Evolutionary conservation across 306 rosid genomes (phyloP), one percentile per base, ranked within the genome.

Genomic region (Hippophae gyantsensis): DNA sequence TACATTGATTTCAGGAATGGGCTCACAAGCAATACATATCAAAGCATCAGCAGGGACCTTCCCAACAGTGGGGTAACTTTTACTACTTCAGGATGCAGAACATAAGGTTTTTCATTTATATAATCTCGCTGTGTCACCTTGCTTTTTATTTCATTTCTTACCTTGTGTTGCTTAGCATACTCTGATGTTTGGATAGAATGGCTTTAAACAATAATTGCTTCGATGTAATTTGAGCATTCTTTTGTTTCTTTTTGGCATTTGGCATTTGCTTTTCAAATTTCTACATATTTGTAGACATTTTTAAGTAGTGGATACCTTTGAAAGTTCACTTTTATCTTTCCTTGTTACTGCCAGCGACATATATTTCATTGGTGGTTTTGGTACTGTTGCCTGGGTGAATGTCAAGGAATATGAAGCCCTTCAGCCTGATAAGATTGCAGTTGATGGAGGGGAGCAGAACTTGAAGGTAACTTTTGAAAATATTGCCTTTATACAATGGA

Each of bases 1-100:
- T 27, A 27, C 32, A 27, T 27, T 1, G 32, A 1, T 27, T 27
- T 27, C 69, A 93, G 99, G 99, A 88, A 70, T 88, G 99, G 96
- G 99, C 99, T 70, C 99, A 93, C 76, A 93, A 93, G 81, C 99
- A 88, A 72, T 93, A 88, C 73, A 85, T 93, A 49, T 89, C 86
- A 13, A 93, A 93, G 77, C 99, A 93, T 78, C 99, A 86, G 47
- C 99, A 93, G 68, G 96, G 99, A 63, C 95, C 97, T 75, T 93
- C 99, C 68, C 97, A 93, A 73, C 96, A 93, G 67, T 93, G 99
- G 99, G 97, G 97, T 27, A 93, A 93, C 73, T 93, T 93, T 74
- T 84, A 93, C 85, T 93, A 93, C 71, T 93, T 86, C 76, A 80
- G 97, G 85, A 93, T 93, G 99, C 94, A 80, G 67, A 82, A 74